Percentiles rank a stretch among this genome's conserved stretches.
Conservation (phyloP, 768 basidiomycete genomes). For the Sistotremastrum suecicum region DNA sequence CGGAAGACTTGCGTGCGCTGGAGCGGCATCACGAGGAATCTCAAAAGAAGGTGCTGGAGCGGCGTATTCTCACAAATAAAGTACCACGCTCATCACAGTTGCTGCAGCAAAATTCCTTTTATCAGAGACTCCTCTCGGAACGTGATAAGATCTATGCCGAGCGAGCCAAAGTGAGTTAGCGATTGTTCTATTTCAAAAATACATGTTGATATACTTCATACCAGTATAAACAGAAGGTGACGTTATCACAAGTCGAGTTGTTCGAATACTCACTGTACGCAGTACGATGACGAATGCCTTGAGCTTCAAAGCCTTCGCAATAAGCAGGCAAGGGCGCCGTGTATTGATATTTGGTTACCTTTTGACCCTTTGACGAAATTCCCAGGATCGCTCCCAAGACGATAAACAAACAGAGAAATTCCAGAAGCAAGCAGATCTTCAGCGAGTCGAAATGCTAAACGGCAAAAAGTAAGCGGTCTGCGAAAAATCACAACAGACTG, state of each 20-base stretch:
- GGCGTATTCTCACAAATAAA: background rate
- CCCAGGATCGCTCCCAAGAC: conserved; percentile 49
- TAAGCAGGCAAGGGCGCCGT: conserved; percentile 44
- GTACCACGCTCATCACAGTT: background rate
- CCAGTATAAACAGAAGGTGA: conserved; percentile 54
- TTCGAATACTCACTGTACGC: background rate
- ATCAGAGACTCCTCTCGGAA: conserved; percentile 55
- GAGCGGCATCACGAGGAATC: conserved; percentile 51
- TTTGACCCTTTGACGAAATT: conserved; percentile 2
- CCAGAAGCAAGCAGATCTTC: conserved; percentile 63
- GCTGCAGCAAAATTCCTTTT: conserved; percentile 50
- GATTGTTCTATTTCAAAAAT: conserved; percentile 2
- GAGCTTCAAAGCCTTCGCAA: conserved; percentile 63
- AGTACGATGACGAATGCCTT: conserved; percentile 72
- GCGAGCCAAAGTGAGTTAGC: conserved; percentile 45
- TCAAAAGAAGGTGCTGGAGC: conserved; percentile 46
- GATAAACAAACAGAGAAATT: conserved; percentile 66
- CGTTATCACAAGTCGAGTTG: background rate
- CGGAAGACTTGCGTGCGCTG: conserved; percentile 44
- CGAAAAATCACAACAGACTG: background rate
- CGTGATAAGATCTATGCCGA: conserved; percentile 55
- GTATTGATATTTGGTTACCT: conserved; percentile 6
- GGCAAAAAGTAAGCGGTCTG: conserved; percentile 54
- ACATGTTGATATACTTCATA: conserved; percentile 2
- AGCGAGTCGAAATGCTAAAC: conserved; percentile 62